Conservation (phyloP, 2,329 filamentous ascomycete species). For the Botrytis paeoniae region DNA sequence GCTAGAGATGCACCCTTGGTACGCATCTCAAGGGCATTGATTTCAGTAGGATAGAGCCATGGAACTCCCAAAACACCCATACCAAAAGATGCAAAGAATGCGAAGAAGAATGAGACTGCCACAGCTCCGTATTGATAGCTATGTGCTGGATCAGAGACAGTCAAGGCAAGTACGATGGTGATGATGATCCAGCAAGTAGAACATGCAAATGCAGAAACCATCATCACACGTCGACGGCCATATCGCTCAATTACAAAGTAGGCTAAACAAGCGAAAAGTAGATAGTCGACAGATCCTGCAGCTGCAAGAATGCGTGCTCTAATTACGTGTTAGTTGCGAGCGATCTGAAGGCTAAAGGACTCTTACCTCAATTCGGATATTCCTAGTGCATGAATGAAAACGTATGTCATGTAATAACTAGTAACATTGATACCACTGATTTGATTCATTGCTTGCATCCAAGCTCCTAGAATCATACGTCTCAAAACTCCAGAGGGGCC, state of each 20-base stretch:
- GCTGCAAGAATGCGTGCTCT: conserved; percentile 45
- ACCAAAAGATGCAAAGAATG: conserved; percentile 58
- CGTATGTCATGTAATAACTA: conserved; percentile 40
- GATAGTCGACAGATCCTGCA: conserved; percentile 48
- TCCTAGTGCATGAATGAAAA: conserved; percentile 44
- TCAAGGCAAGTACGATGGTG: conserved; percentile 36
- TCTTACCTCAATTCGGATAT: conserved; percentile 32
- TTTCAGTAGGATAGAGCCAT: conserved; percentile 55
- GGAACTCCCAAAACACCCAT: conserved; percentile 32
- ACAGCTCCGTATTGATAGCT: conserved; percentile 49
- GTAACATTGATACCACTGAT: conserved; percentile 45
- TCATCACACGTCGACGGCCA: conserved; percentile 68
- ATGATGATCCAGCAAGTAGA: conserved; percentile 46
- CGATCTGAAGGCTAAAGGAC: neutral
- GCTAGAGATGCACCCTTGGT: conserved; percentile 57
- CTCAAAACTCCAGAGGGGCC: conserved; percentile 52
- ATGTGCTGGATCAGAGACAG: conserved; percentile 28
- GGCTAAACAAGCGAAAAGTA: conserved; percentile 42
- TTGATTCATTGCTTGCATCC: conserved; percentile 53
- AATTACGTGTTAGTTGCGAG: conserved; percentile 3
- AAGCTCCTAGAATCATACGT: conserved; percentile 49
- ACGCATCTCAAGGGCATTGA: conserved; percentile 50
- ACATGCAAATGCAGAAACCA: conserved; percentile 40
- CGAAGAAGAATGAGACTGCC: conserved; percentile 42
- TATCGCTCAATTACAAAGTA: conserved; percentile 46